phyloP scores from a whole-genome alignment of 441 rosid genomes.

The Gossypium schwendimanii region DNA sequence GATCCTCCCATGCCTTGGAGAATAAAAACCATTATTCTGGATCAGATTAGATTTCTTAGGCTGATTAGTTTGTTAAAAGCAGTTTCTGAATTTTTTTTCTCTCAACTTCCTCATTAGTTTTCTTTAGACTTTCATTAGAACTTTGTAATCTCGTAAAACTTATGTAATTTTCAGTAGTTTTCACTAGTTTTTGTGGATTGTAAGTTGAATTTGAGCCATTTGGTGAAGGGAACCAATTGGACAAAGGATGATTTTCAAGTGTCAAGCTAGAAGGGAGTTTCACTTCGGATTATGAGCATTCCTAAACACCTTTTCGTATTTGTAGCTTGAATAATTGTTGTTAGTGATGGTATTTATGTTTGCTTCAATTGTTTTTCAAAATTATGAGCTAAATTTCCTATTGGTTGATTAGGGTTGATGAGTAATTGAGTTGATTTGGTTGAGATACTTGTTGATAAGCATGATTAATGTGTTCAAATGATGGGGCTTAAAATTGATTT shows the following conservation, averaged over 20 bases:
- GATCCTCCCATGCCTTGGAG: neutral
- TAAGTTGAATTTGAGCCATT: neutral
- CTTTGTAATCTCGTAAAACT: neutral
- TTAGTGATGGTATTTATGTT: neutral
- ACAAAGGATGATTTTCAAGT: neutral
- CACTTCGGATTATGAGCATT: neutral
- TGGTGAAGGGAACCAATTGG: neutral
- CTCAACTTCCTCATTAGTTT: neutral
- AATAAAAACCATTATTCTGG: neutral
- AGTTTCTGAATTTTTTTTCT: neutral
- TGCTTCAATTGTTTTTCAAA: neutral
- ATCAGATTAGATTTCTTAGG: neutral
- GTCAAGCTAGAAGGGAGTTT: neutral
- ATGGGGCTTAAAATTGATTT: neutral
- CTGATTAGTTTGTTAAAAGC: neutral
- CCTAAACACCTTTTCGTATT: neutral
- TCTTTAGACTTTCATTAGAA: neutral
- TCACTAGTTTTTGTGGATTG: neutral
- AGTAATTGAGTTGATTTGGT: neutral
- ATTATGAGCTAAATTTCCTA: neutral
- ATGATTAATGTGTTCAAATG: neutral
- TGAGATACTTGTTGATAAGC: neutral
- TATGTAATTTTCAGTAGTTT: neutral
- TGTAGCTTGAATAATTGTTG: neutral
- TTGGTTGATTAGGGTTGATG: neutral